phyloP scores from a whole-genome alignment of 2,329 filamentous ascomycete genomes.

The Xylaria arbuscula region DNA sequence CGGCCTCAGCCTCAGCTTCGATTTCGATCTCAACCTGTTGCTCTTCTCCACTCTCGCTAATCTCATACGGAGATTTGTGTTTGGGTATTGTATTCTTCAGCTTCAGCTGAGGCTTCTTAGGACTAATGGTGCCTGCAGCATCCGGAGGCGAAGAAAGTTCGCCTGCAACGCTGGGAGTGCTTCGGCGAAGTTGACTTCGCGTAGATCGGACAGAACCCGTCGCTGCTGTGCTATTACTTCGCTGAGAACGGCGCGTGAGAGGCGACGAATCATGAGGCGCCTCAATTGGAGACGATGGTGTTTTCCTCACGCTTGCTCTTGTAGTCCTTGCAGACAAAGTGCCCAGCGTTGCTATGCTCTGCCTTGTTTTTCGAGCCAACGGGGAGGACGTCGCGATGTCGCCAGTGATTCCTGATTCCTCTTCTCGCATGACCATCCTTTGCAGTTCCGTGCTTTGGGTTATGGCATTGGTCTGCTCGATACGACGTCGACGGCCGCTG shows the following conservation, averaged over 20 bases:
- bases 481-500: constrained; percentile 61
- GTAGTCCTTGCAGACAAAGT: constrained; percentile 49
- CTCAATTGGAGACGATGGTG: constrained; percentile 34
- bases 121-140: constrained; percentile 46
- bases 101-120: constrained; percentile 45
- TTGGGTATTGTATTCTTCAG: constrained; percentile 35
- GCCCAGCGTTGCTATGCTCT: constrained; percentile 47
- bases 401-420: constrained; percentile 45
- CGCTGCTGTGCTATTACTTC: constrained; percentile 39
- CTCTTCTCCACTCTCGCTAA: constrained; percentile 44
- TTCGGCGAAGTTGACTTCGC: constrained; percentile 41
- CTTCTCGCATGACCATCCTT: constrained; percentile 51
- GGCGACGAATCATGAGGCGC: constrained; percentile 43
- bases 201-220: constrained; percentile 44
- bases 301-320: constrained; percentile 40
- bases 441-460: constrained; percentile 59
- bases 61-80: constrained; percentile 33
- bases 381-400: constrained; percentile 57
- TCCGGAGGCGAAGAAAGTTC: constrained; percentile 47
- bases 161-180: constrained; percentile 36
- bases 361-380: constrained; percentile 55
- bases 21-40: constrained; percentile 13
- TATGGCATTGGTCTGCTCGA: constrained; percentile 52
- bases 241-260: constrained; percentile 35
- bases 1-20: constrained; percentile 34